Conservation (phyloP, 2,329 filamentous ascomycete species). For the Fusarium lyarnte region DNA sequence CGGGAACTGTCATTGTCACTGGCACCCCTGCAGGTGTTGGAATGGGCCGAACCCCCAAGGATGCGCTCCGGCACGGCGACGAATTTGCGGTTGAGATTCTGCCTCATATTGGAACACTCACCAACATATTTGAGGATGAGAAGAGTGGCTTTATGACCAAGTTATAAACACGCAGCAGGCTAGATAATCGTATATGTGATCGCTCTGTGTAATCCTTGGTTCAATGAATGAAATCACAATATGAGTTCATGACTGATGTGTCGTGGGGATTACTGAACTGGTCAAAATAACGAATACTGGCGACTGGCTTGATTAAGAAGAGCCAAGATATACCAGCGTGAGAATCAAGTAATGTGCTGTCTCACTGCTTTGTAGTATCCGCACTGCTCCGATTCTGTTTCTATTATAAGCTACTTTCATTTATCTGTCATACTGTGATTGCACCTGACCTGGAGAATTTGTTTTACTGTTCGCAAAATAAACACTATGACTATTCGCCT, state of each 20-base stretch:
- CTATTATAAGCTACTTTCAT: background rate
- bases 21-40: conserved; percentile 76
- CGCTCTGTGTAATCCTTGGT: background rate
- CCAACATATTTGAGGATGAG: conserved; percentile 47
- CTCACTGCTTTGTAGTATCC: background rate
- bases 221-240: background rate
- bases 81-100: conserved; percentile 56
- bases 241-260: background rate
- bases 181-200: background rate
- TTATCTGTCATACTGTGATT: background rate
- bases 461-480: background rate
- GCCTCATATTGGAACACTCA: conserved; percentile 54
- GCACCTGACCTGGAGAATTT: background rate
- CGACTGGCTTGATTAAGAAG: background rate
- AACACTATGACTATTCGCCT: background rate
- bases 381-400: background rate
- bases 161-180: background rate
- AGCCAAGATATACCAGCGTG: background rate
- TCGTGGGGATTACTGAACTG: background rate
- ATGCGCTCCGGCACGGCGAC: conserved; percentile 76
- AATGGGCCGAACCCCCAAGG: conserved; percentile 71
- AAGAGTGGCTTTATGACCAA: conserved; percentile 26
- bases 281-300: background rate
- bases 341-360: background rate
- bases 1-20: conserved; percentile 72